Evolutionary conservation across 495 filamentous ascomycete genomes (phyloP).

Genomic region (Pseudomonodictys pantanalensis): DNA sequence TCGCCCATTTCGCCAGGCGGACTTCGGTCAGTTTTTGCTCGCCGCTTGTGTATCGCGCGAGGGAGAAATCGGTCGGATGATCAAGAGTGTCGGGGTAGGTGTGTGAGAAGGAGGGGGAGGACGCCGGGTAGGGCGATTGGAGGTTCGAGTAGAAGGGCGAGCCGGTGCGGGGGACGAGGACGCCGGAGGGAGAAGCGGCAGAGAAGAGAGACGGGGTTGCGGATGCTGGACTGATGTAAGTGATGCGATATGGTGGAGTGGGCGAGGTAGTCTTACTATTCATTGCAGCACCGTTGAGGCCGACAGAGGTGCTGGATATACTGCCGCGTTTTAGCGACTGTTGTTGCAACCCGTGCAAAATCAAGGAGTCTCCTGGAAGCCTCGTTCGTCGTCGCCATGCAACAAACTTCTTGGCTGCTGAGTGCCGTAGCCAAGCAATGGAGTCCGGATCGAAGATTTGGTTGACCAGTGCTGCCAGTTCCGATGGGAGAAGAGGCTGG

Average conservation of each 20-base stretch:
- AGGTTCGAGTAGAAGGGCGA: slow-evolving; percentile 36
- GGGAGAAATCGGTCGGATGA: slow-evolving; percentile 57
- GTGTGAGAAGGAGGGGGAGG: slow-evolving; percentile 30
- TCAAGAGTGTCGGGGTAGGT: slow-evolving; percentile 35
- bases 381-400: slow-evolving; percentile 26
- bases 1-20: slow-evolving; percentile 83
- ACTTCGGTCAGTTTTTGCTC: slow-evolving; percentile 77
- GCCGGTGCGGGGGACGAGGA: slow-evolving; percentile 36
- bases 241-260: slow-evolving; percentile 3
- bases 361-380: slow-evolving; percentile 19
- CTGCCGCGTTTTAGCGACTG: slow-evolving; percentile 9
- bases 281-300: slow-evolving; percentile 12
- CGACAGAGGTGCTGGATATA: slow-evolving; percentile 17
- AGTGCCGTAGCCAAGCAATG: slow-evolving; percentile 80
- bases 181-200: slow-evolving; percentile 30
- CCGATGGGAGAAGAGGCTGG: slow-evolving; percentile 75
- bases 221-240: slow-evolving; percentile 9
- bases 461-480: slow-evolving; percentile 66
- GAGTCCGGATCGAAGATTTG: slow-evolving; percentile 77
- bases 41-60: slow-evolving; percentile 66
- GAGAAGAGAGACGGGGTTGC: slow-evolving; percentile 30
- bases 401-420: slow-evolving; percentile 81
- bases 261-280: slow-evolving; percentile 1
- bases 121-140: slow-evolving; percentile 30
- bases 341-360: slow-evolving; percentile 14